Evolutionary conservation across 306 rosid species (phyloP).

Genomic region (Nissolia schottii): DNA sequence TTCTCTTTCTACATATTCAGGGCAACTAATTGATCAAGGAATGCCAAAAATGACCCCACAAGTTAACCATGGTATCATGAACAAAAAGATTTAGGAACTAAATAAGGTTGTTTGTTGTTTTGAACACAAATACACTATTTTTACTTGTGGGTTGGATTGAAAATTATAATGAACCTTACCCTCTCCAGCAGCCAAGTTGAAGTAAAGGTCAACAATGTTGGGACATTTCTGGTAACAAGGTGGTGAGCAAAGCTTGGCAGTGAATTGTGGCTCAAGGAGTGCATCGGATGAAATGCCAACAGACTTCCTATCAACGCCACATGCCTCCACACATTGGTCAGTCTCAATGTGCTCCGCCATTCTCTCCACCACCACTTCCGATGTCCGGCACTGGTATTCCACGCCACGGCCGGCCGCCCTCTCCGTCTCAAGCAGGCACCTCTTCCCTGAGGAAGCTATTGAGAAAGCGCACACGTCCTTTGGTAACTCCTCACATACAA

Average conservation of each 20-base stretch:
- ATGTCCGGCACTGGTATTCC: constrained; percentile 67
- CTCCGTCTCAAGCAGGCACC: constrained; percentile 70
- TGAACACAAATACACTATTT: neutral
- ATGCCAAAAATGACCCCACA: neutral
- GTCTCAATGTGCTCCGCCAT: constrained; percentile 66
- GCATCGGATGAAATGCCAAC: constrained; percentile 83
- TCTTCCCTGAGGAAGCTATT: constrained; percentile 76
- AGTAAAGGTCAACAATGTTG: constrained; percentile 69
- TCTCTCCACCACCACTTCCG: constrained; percentile 68
- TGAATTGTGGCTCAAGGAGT: constrained; percentile 70
- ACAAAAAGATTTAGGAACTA: neutral
- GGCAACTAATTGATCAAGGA: neutral
- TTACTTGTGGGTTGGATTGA: neutral
- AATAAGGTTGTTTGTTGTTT: neutral
- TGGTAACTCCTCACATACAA: constrained; percentile 62
- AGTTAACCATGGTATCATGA: neutral
- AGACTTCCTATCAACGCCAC: constrained; percentile 65
- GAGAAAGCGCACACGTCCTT: constrained; percentile 62
- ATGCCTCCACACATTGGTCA: constrained; percentile 57
- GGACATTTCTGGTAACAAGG: constrained; percentile 66
- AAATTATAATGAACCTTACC: constrained; percentile 32
- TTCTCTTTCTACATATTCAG: neutral
- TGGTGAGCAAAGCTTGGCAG: constrained; percentile 64
- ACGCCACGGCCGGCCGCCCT: constrained; percentile 34
- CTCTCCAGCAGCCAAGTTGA: constrained; percentile 75